A percentile compares a stretch with the other conserved stretches of the same genome.
Conservation (phyloP, 495 filamentous ascomycete species). For the Umbilicaria muhlenbergii region DNA sequence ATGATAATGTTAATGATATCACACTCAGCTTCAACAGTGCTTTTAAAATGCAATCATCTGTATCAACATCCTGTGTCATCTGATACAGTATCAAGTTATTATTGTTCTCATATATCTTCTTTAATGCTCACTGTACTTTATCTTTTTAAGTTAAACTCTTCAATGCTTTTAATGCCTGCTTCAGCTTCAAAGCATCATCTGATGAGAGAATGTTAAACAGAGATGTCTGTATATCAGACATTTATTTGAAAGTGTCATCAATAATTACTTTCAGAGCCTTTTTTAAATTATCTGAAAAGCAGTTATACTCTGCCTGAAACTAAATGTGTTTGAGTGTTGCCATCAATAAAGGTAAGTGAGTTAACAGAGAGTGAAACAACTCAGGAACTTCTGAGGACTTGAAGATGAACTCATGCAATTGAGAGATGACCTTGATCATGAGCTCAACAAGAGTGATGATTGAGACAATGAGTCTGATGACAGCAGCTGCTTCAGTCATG, state of each 20-base stretch:
- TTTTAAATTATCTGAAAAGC: not conserved
- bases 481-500: too few relatives aligned
- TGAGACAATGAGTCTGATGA: too few relatives aligned
- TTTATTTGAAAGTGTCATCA: not conserved
- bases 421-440: too few relatives aligned
- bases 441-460: too few relatives aligned
- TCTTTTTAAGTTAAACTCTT: constrained; percentile 2
- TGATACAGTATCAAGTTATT: not conserved
- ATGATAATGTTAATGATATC: not conserved
- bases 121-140: not conserved
- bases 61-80: constrained; percentile 1
- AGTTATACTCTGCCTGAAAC: too few relatives aligned
- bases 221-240: constrained; percentile 1
- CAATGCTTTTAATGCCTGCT: not conserved
- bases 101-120: constrained; percentile 2
- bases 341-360: too few relatives aligned
- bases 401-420: too few relatives aligned
- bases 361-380: too few relatives aligned
- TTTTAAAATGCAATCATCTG: not conserved
- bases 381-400: too few relatives aligned
- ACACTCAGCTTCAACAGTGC: constrained; percentile 1
- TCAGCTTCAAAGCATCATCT: constrained; percentile 1
- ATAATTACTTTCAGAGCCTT: not conserved
- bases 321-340: too few relatives aligned
- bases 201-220: not conserved